phyloP scores from a whole-genome alignment of 257 asterid genomes.

The Capsicum baccatum region DNA sequence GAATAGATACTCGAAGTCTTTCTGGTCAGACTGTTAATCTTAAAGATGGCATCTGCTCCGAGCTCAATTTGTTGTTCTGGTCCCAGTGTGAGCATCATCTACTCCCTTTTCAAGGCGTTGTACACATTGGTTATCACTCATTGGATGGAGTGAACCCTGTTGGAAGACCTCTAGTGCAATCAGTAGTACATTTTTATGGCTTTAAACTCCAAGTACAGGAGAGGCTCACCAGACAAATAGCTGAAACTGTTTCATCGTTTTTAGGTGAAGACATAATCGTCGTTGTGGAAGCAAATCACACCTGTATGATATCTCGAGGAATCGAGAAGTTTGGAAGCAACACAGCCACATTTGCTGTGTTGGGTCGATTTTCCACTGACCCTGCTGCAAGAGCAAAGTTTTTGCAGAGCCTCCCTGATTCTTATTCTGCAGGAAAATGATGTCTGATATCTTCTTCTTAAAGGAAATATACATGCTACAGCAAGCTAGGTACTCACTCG shows the following conservation, averaged over 20 bases:
- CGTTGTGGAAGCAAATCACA: slow-evolving; percentile 88
- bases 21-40: slow-evolving; percentile 38
- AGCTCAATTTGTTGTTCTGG: slow-evolving; percentile 74
- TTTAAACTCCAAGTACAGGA: slow-evolving; percentile 98
- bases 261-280: slow-evolving; percentile 87
- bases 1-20: slow-evolving; percentile 40
- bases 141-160: slow-evolving; percentile 46
- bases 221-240: slow-evolving; percentile 92
- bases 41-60: slow-evolving; percentile 53
- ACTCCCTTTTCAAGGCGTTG: slow-evolving; percentile 92
- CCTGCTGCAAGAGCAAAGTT: slow-evolving; percentile 66
- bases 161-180: slow-evolving; percentile 65
- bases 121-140: slow-evolving; percentile 64
- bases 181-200: slow-evolving; percentile 80
- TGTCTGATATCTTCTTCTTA: background rate
- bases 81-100: slow-evolving; percentile 95
- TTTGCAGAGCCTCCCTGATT: slow-evolving; percentile 77
- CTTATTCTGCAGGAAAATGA: slow-evolving; percentile 40
- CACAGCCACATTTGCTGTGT: slow-evolving; percentile 82
- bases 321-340: slow-evolving; percentile 90
- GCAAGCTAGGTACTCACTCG: background rate
- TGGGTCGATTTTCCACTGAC: slow-evolving; percentile 80
- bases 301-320: slow-evolving; percentile 96
- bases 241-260: slow-evolving; percentile 69
- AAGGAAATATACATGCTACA: background rate